Percentiles rank a stretch among this genome's conserved stretches.
Conservation (phyloP, 106 monocot genomes). For the Xerophyta viscosa region DNA sequence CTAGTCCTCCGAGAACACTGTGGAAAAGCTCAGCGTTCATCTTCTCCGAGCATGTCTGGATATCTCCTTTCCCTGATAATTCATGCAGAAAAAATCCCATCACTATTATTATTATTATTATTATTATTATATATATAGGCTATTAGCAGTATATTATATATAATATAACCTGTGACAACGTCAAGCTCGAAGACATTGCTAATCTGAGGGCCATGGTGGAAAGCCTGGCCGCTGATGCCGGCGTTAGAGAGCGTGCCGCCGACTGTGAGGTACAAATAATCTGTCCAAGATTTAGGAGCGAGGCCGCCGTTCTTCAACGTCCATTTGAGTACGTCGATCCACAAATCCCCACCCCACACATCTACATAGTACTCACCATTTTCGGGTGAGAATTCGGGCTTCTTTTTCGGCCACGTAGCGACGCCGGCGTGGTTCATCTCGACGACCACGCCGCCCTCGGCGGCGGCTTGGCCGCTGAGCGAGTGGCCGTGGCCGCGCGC, state of each 20-base stretch:
- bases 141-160: not conserved
- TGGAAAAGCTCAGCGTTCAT: slow-evolving; percentile 61
- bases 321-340: slow-evolving; percentile 65
- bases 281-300: slow-evolving; percentile 88
- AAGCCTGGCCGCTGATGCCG: slow-evolving; percentile 88
- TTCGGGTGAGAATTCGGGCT: slow-evolving; percentile 14
- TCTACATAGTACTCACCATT: slow-evolving; percentile 45
- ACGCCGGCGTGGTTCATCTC: slow-evolving; percentile 32
- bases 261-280: slow-evolving; percentile 70
- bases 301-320: slow-evolving; percentile 56
- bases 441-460: slow-evolving; percentile 58
- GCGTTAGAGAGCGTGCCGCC: slow-evolving; percentile 85
- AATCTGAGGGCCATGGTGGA: slow-evolving; percentile 81
- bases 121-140: not conserved
- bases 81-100: too few species aligned
- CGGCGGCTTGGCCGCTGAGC: slow-evolving; percentile 62
- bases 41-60: slow-evolving; percentile 56
- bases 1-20: slow-evolving; percentile 81
- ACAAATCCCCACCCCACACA: slow-evolving; percentile 76
- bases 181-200: slow-evolving; percentile 74
- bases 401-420: not conserved
- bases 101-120: too few species aligned
- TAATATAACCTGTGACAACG: slow-evolving; percentile 59
- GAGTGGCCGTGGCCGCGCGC: slow-evolving; percentile 93
- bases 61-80: slow-evolving; percentile 61